A percentile compares a stretch with the other conserved stretches of the same genome.
Evolutionary conservation across 73 alveolate genomes (phyloP).

Genomic region (Paramecium octaurelia): DNA sequence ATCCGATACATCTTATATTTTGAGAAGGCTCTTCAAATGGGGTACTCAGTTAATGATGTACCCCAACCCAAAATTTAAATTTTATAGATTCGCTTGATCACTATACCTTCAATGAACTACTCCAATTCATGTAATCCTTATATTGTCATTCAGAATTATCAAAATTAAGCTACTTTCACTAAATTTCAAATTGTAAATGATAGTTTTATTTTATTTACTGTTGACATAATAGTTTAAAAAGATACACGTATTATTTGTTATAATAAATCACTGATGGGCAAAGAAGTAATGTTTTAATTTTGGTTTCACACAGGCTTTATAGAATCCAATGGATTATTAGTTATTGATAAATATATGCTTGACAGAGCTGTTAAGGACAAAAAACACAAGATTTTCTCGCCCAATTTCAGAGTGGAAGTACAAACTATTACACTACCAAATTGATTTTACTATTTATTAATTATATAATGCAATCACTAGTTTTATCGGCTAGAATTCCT

Average conservation of each 20-base stretch:
- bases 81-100: slow-evolving; percentile 61
- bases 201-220: not conserved
- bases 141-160: not conserved
- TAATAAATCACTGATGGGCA: slow-evolving; percentile 62
- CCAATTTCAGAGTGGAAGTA: slow-evolving; percentile 67
- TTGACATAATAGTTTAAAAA: slow-evolving; percentile 63
- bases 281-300: slow-evolving; percentile 75
- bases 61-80: not conserved
- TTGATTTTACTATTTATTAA: not conserved
- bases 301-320: slow-evolving; percentile 88
- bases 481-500: not conserved
- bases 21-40: slow-evolving; percentile 66
- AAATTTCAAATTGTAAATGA: not conserved
- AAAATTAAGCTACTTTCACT: not conserved
- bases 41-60: not conserved
- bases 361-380: slow-evolving; percentile 85
- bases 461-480: not conserved
- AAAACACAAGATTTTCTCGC: slow-evolving; percentile 64
- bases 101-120: slow-evolving; percentile 71
- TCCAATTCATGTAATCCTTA: not conserved
- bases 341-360: slow-evolving; percentile 72
- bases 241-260: slow-evolving; percentile 81
- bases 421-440: slow-evolving; percentile 5
- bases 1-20: slow-evolving; percentile 93
- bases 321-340: slow-evolving; percentile 69